Evolutionary conservation across 1,284 basidiomycete genomes (phyloP), one percentile per base, ranked within the genome.

Genomic region (Puccinia horiana): DNA sequence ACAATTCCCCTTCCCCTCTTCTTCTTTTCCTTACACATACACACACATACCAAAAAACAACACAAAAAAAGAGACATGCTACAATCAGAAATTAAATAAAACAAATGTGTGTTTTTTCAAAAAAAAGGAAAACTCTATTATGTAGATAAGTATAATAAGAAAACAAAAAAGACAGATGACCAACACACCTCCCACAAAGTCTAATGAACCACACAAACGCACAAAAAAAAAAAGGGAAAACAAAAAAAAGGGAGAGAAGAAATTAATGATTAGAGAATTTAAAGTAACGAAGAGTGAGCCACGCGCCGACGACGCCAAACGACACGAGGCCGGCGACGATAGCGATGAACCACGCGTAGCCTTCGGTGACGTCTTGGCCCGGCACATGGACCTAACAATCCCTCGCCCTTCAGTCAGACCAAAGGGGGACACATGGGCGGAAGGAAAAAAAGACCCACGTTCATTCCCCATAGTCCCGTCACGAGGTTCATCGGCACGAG

Each of bases 401-500:
- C 12, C 40, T 1, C 16, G 16, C 12, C 5, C 54, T 37, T 58
- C 54, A 67, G 3, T 29, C 26, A 65, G 37, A 72, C 3, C 29
- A 52, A 73, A 23, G 2, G 35, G 26, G 5, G 29, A 32, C n/a
- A 12, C 29, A 11, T 23, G 44, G 20, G 37, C 54, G n/a, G 23
- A 61, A 12, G 35, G 35, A 35, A 8, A n/a, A 8, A 23, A 18
- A n/a, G 12, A 81, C 78, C 23, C 12, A 81, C 93, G 88, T 95
- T 95, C 93, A 94, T 94, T 2, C 93, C 93, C 93, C 92, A 93
- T 20, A 93, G 87, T 88, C 92, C 91, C 91, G 81, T n/a, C 84
- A 65, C 11, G 8, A 49, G 32, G 85, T 89, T 88, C 84, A 90
- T 89, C 14, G 88, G 88, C 54, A 99, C 93, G 84, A 99, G 92